Evolutionary conservation across 208 protist species (phyloP), one percentile per base, ranked within the genome.

Genomic region (Zelonia costaricensis): DNA sequence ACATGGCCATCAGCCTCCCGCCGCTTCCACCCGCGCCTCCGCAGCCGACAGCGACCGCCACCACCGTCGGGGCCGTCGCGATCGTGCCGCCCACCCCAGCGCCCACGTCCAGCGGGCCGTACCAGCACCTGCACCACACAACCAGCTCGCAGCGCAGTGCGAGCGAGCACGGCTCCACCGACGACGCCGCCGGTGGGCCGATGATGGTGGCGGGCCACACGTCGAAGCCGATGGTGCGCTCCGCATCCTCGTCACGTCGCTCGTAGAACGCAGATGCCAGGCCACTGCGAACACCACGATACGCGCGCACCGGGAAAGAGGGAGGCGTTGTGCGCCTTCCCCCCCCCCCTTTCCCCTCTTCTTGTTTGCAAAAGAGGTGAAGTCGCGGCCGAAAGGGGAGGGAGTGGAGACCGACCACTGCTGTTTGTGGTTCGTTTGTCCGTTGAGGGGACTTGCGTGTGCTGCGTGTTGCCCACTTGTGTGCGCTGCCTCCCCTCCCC

Each of bases 121-220:
- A 88, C 52, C 73, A 88, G 43, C 66, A 84, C 47, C 69, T 88
- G 38, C 81, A 84, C 49, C 62, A 74, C 59, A 44, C 33, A 15
- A 28, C 55, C 38, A 55, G 18, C 49, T 42, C 23, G 15, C 31
- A 1, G 30, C 49, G 31, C 22, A 28, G 30, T 20, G 18, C 33
- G 33, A 38, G 35, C n/a, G n/a, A n/a, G n/a, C n/a, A n/a, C n/a
- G n/a, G n/a, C n/a, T n/a, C n/a, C 33, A 57, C 22, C 18, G 36
- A 57, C 36, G 28, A 43, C 16, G 52, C 13, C 30, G 52, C 52
- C 36, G 42, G 53, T 15, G 84, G 71, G 8, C 74, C 80, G 2
- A 81, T 87, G 35, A 44, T 72, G 0, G 80, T 94, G 38, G 60
- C 66, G 8, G 80, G 88, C 16, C 82, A 92, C 67, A 90, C 88